A percentile compares a stretch with the other conserved stretches of the same genome.
Evolutionary conservation across 2,329 filamentous ascomycete species (phyloP).

Genomic region (Leptographium lundbergii): DNA sequence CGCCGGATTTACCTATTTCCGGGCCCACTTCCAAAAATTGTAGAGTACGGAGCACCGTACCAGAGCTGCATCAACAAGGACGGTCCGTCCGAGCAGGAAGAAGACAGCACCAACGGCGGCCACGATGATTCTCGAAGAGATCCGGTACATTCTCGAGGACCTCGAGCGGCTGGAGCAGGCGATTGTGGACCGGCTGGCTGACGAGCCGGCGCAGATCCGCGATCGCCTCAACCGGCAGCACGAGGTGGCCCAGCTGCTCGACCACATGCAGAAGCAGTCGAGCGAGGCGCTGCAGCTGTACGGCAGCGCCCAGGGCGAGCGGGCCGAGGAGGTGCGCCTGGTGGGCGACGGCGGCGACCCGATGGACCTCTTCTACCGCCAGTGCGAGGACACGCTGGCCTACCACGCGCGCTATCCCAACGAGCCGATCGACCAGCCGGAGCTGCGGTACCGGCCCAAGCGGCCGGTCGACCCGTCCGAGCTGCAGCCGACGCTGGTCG

Average conservation of each 20-base stretch:
- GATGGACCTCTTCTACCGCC: conserved; percentile 83
- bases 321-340: conserved; percentile 68
- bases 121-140: conserved; percentile 77
- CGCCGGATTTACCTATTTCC: not conserved
- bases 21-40: not conserved
- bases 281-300: conserved; percentile 71
- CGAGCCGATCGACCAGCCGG: conserved; percentile 88
- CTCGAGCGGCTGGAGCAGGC: conserved; percentile 91
- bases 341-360: conserved; percentile 61
- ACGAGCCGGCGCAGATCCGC: conserved; percentile 87
- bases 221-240: conserved; percentile 85
- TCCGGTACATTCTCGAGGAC: conserved; percentile 90
- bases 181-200: conserved; percentile 74
- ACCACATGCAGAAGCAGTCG: conserved; percentile 80
- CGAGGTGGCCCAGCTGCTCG: conserved; percentile 75
- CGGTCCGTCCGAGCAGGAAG: too few relatives aligned
- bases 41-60: too few relatives aligned
- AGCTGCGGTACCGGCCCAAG: conserved; percentile 72
- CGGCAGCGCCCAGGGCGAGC: conserved; percentile 59
- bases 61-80: not conserved
- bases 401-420: conserved; percentile 89
- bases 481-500: conserved; percentile 54
- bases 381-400: conserved; percentile 66
- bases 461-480: conserved; percentile 49
- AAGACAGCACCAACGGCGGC: not conserved